Evolutionary conservation across 2,329 filamentous ascomycete species (phyloP), one percentile per base, ranked within the genome.

Genomic region (Fusarium coffeatum): DNA sequence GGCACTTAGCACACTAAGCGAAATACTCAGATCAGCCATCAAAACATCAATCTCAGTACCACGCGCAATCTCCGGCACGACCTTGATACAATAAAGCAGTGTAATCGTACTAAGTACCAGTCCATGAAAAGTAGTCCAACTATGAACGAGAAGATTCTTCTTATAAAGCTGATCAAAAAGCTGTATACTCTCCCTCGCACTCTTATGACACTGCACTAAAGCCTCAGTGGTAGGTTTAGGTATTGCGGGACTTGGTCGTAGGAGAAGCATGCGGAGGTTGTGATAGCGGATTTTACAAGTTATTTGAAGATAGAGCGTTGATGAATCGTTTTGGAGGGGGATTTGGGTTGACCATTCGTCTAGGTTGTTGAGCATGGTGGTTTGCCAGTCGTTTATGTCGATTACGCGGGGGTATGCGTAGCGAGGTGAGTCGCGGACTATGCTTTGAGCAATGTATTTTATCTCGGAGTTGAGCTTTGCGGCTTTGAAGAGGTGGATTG

Each of bases 401-500:
- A 79, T 76, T 2, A 85, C 76, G 3, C 80, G 76, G 0, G 85
- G 85, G 41, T 83, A 85, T 0, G 85, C 83, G 55, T 87, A 87
- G 9, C 75, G 74, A 0, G 85, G 85, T 0, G 80, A 77, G 7
- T 81, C 79, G 25, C 82, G 79, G n/a, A 81, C 80, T 55, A 87
- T 81, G 55, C 85, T 87, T 56, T 87, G 85, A 37, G 85, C 82
- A 5, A 87, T 79, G 49, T 87, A 87, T 74, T 87, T 87, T n/a
- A 87, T 86, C 69, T 88, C 86, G 0, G 86, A 87, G 59, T 87
- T 88, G 8, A 87, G 76, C 20, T 79, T 82, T 0, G 83, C 78
- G 1, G 84, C 78, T 49, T 76, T 80, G 71, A 87, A 87, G 0
- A 87, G 73, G 50, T 86, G 85, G 10, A 87, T 80, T 0, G 84